Base-by-base conservation (phyloP, 2,329 filamentous ascomycete species). In the Leptosphaerulina australis region DNA sequence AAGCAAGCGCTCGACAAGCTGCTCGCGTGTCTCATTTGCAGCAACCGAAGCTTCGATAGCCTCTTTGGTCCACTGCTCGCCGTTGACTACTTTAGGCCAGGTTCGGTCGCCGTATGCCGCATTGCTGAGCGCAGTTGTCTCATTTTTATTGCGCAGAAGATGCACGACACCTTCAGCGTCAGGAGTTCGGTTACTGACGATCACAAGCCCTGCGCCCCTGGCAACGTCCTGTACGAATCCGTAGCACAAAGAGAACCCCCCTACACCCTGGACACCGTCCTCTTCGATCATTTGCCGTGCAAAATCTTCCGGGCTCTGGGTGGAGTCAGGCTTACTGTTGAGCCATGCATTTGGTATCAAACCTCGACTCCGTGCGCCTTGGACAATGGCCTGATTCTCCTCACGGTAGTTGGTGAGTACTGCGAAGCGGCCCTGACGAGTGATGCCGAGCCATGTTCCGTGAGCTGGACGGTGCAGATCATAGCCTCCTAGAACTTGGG, bases 351-450 rank as follows among this genome's bases (percentile, higher is more conserved):
- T 85, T 21, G 84, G 81, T 31, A 87, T 84, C 7, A 76, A 74
- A 2, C 84, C 84, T 20, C 84, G 77, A 55, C 81, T 84, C 30
- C 80, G 79, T 33, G 71, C 69, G 37, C 72, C 71, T 34, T 76
- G 66, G 20, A 78, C 68, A 14, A 78, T 71, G 18, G 73, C 71
- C 21, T 67, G 61, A 25, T 61, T 64, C 31, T 79, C 72, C 66
- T 86, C 84, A 29, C 82, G 81, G 65, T 84, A 87, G 68, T 87
- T 87, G 39, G 84, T 87, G 24, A 87, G 75, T 5, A 85, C 80
- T 2, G 83, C 83, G 36, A 87, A 66, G 48, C 83, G 82, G 21
- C 84, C 84, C 55, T 84, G 76, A 24, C 74, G 77, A 7, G 83
- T 86, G 48, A 87, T 75, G 15, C 83, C 84, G 37, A 87, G 79